These are phyloP conservation scores for Betula pendula DNA, from an alignment of 306 rosid species.

Conservation along the genomic window DNA sequence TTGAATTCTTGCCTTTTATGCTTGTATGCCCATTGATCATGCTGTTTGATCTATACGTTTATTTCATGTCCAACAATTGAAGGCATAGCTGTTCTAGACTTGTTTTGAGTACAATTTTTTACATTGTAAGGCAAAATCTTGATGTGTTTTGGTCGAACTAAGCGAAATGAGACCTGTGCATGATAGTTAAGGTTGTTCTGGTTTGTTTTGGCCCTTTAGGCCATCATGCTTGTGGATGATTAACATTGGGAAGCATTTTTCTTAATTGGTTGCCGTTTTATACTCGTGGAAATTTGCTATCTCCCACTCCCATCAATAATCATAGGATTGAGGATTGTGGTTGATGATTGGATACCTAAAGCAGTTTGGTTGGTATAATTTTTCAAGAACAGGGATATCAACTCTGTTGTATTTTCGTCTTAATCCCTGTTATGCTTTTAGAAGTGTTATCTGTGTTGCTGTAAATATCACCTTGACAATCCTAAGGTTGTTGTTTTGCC, in stretches of 20 bases:
- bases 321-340: constrained; percentile 3
- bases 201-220: neutral
- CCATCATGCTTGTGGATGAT: neutral
- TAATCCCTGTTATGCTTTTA: neutral
- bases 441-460: neutral
- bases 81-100: neutral
- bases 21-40: neutral
- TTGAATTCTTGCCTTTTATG: neutral
- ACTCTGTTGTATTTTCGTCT: neutral
- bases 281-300: neutral
- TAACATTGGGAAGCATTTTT: neutral
- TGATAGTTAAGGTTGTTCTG: neutral
- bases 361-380: neutral
- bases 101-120: neutral
- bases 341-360: constrained; percentile 6
- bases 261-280: neutral
- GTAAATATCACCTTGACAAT: neutral
- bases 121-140: too few relatives aligned
- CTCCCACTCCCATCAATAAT: neutral
- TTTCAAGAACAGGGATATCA: neutral
- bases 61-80: neutral
- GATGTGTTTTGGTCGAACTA: neutral
- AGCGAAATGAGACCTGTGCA: neutral
- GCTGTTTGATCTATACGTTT: neutral
- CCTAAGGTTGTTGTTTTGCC: neutral